Base-by-base conservation (phyloP, 192 early-diverging fungal species). In the Coemansia reversa region DNA sequence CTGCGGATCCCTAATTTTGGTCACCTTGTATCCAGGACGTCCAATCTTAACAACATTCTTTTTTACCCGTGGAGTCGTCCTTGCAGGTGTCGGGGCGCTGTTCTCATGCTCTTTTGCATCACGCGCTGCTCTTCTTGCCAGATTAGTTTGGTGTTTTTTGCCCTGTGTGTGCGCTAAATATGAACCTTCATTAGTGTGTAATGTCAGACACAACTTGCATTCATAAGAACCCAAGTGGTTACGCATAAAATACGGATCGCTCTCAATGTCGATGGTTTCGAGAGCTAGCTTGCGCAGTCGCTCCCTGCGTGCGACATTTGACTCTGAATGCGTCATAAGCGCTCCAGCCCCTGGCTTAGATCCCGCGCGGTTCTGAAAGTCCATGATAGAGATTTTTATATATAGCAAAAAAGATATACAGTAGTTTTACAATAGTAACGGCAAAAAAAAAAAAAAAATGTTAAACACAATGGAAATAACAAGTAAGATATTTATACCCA, bases 161-260 rank as follows among this genome's bases (percentile, higher is more conserved):
- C 95, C 96, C 79, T 97, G 96, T 7, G 96, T 97, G 63, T 98
- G 96, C 2, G 95, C 93, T 19, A 98, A 81, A 72, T 98, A 98
- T 1, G 90, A 91, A 2, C 95, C 96, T 66, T 98, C 96, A 70
- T 96, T 93, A 55, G 85, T 92, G 75, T 93, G 92, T 14, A 92
- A 79, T 6, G 92, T 93, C 25, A 93, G 71, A 69, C 92, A 93
- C 14, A 93, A 81, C 73, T 91, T 91, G 75, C 91, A 93, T 63
- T 93, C 91, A 72, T 90, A 88, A 3, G 87, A 90, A 4, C 90
- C 88, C 39, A 89, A 70, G 59, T 96, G 88, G 82, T 94, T 91
- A 84, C 93, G 91, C 93, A 97, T 94, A 72, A 98, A 93, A 69
- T 98, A 98, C 27, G 96, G 96, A 73, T 98, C 96, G 65, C 92